These are phyloP conservation scores for Ajuga chamaepitys DNA, from an alignment of 257 asterid species.

Conservation along the genomic window DNA sequence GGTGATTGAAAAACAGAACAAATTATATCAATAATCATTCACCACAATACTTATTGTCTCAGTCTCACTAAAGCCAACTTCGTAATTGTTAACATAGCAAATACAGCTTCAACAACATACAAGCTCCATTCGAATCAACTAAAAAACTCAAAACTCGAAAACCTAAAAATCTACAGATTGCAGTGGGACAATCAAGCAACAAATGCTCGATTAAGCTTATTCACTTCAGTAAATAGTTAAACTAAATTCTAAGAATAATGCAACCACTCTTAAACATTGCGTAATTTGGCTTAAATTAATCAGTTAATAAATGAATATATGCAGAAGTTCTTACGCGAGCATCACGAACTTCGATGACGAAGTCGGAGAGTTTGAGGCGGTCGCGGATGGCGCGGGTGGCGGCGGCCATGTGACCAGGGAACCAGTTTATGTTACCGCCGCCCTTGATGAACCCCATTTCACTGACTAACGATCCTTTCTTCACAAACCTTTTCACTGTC, in stretches of 20 bases:
- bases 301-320: neutral
- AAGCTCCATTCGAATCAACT: neutral
- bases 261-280: neutral
- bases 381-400: slow-evolving; percentile 94
- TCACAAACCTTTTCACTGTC: slow-evolving; percentile 29
- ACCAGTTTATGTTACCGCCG: slow-evolving; percentile 87
- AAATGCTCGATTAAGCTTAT: neutral
- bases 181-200: neutral
- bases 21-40: neutral
- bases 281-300: neutral
- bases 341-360: slow-evolving; percentile 93
- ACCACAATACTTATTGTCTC: neutral
- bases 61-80: neutral
- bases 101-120: neutral
- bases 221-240: neutral
- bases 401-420: slow-evolving; percentile 98
- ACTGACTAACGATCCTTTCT: slow-evolving; percentile 43
- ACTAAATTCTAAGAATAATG: neutral
- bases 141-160: neutral
- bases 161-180: neutral
- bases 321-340: slow-evolving; percentile 56
- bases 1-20: neutral
- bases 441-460: slow-evolving; percentile 74
- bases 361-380: slow-evolving; percentile 78
- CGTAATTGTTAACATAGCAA: neutral